phyloP scores from a whole-genome alignment of 129 eudicot genomes.

The Helianthus tuberosus region DNA sequence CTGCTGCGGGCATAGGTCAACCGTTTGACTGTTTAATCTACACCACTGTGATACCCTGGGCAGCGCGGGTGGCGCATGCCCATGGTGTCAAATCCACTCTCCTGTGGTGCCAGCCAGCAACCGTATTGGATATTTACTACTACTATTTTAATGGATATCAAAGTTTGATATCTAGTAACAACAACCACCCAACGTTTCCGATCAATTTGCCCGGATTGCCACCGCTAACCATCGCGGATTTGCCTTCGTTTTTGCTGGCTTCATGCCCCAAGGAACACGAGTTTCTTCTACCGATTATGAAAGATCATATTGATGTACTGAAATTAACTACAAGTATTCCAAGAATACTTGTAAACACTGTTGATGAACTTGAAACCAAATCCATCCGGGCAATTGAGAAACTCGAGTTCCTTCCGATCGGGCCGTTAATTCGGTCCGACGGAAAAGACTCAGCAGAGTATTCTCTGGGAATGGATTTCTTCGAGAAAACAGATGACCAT shows the following conservation, averaged over 20 bases:
- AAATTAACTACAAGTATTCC: no score
- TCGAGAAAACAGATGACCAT: no score
- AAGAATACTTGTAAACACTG: no score
- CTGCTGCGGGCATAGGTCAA: background rate
- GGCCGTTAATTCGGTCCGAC: no score
- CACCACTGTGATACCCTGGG: constrained; percentile 50
- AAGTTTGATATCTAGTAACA: background rate
- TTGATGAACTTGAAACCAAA: no score
- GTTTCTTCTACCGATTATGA: background rate
- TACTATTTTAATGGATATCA: constrained; percentile 39
- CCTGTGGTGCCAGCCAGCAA: constrained; percentile 59
- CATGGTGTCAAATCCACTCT: constrained; percentile 30
- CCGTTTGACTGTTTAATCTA: constrained; percentile 39
- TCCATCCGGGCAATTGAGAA: no score
- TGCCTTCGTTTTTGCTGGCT: constrained; percentile 31
- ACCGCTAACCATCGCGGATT: constrained; percentile 7
- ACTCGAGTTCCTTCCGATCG: no score
- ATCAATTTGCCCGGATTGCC: constrained; percentile 42
- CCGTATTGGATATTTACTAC: constrained; percentile 40
- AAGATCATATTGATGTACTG: no score
- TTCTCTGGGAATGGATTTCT: no score
- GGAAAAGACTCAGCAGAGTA: no score
- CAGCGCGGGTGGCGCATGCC: constrained; percentile 38
- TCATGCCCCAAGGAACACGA: background rate
- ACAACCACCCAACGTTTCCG: constrained; percentile 2